phyloP scores from a whole-genome alignment of 1,284 basidiomycete species.

The Chalciporus sp. region DNA sequence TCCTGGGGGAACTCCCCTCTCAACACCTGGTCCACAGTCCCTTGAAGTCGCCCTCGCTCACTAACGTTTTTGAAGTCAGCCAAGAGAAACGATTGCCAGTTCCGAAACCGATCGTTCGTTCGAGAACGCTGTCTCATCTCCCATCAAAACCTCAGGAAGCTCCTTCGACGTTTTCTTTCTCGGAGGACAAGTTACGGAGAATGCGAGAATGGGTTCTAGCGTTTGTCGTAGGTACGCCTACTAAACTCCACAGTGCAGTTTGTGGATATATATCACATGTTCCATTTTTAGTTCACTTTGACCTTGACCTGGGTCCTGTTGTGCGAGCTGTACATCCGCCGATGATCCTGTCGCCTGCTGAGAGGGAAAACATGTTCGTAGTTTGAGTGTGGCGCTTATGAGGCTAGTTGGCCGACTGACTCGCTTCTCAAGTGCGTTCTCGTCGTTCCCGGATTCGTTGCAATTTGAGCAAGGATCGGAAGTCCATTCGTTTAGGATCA shows the following conservation, averaged over 20 bases:
- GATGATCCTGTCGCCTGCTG: constrained; percentile 60
- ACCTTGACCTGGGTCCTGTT: constrained; percentile 85
- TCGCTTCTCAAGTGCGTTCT: constrained; percentile 75
- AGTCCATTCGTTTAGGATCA: constrained; percentile 74
- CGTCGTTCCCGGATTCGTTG: constrained; percentile 89
- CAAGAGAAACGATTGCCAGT: constrained; percentile 8
- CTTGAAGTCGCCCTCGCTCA: constrained; percentile 30
- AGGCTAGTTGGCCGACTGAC: constrained; percentile 17
- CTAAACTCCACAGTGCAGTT: constrained; percentile 20
- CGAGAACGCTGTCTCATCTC: constrained; percentile 43
- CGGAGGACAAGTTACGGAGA: constrained; percentile 47
- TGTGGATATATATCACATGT: background rate
- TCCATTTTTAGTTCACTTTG: constrained; percentile 71
- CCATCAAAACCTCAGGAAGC: constrained; percentile 15
- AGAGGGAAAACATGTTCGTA: constrained; percentile 84
- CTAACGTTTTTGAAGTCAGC: constrained; percentile 18
- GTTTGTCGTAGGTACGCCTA: constrained; percentile 64
- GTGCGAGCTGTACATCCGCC: constrained; percentile 74
- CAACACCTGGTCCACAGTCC: constrained; percentile 1
- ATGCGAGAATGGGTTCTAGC: constrained; percentile 81
- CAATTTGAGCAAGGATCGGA: constrained; percentile 78
- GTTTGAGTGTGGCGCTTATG: background rate
- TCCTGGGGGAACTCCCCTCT: background rate
- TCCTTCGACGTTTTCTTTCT: constrained; percentile 39
- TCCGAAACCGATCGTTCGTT: constrained; percentile 34